phyloP scores from a whole-genome alignment of 1,284 basidiomycete genomes.

The Cutaneotrichosporon spelunceum region DNA sequence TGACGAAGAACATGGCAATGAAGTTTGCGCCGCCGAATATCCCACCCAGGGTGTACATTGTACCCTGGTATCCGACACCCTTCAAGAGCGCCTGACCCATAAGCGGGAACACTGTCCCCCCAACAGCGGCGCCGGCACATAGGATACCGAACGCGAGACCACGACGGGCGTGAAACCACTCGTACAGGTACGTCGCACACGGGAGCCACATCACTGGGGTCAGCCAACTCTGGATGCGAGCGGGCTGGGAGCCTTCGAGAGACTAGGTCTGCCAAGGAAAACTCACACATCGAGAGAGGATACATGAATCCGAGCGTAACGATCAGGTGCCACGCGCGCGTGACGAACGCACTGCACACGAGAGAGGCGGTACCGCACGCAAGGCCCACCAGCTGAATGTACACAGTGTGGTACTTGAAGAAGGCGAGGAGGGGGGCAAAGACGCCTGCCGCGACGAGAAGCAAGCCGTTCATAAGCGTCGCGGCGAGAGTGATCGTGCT shows the following conservation, averaged over 20 bases:
- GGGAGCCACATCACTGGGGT: slow-evolving; percentile 42
- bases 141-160: slow-evolving; percentile 38
- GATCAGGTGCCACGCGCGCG: slow-evolving; percentile 47
- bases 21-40: slow-evolving; percentile 34
- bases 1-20: slow-evolving; percentile 38
- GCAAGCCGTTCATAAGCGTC: slow-evolving; percentile 44
- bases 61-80: slow-evolving; percentile 44
- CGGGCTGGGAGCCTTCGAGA: too few species aligned
- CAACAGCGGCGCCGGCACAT: slow-evolving; percentile 36
- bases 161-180: slow-evolving; percentile 42
- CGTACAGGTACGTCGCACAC: slow-evolving; percentile 43
- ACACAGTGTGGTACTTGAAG: not conserved
- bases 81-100: slow-evolving; percentile 39
- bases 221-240: not conserved
- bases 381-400: slow-evolving; percentile 17
- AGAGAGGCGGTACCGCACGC: slow-evolving; percentile 5
- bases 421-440: slow-evolving; percentile 32
- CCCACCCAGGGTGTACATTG: slow-evolving; percentile 42
- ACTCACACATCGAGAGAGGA: slow-evolving; percentile 39
- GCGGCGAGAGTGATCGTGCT: slow-evolving; percentile 37
- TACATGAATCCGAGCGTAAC: slow-evolving; percentile 45
- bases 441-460: slow-evolving; percentile 45
- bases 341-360: slow-evolving; percentile 10
- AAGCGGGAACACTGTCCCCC: slow-evolving; percentile 48
- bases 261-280: not conserved